Conservation (phyloP, 495 filamentous ascomycete species). For the Neurospora intermedia region DNA sequence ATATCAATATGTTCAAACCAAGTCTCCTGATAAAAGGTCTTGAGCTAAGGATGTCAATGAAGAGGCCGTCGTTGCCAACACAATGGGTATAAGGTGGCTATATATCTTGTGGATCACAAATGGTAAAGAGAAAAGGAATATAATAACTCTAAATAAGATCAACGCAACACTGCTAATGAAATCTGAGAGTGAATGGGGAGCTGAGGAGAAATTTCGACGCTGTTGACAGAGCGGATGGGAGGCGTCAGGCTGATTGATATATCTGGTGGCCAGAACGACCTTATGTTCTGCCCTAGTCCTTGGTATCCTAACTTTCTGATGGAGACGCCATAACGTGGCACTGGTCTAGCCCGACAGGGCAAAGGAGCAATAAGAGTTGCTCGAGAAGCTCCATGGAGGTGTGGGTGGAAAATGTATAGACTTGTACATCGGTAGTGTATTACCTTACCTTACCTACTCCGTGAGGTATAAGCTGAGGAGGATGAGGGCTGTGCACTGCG, state of each 20-base stretch:
- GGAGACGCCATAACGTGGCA: background rate
- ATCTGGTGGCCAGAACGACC: background rate
- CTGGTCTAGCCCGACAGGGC: background rate
- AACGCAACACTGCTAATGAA: background rate
- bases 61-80: background rate
- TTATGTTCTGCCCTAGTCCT: background rate
- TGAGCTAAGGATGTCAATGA: background rate
- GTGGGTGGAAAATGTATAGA: background rate
- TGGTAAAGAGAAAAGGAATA: background rate
- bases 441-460: background rate
- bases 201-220: background rate
- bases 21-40: background rate
- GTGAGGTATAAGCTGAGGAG: background rate
- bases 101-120: background rate
- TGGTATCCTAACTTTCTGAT: background rate
- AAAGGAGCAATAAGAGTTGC: background rate
- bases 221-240: background rate
- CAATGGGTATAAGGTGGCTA: background rate
- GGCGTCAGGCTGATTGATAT: constrained; percentile 9
- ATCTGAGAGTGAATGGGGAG: background rate
- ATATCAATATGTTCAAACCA: background rate
- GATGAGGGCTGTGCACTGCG: background rate
- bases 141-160: background rate
- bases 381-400: background rate
- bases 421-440: background rate